Evolutionary conservation across 2,329 filamentous ascomycete species (phyloP).

Genomic region (Colletotrichum sp.): DNA sequence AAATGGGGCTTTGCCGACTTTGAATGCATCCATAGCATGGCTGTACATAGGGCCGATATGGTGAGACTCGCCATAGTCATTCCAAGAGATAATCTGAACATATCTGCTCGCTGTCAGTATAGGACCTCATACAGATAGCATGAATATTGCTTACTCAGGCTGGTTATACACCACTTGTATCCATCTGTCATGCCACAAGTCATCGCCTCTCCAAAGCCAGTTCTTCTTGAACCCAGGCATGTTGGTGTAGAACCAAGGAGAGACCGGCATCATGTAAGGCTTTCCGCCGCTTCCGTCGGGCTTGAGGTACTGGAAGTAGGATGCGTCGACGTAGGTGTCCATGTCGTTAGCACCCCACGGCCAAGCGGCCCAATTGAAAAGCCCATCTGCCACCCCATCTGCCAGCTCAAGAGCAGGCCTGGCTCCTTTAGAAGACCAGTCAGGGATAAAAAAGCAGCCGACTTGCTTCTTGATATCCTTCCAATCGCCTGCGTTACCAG

Average conservation of each 20-base stretch:
- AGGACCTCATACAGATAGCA: neutral
- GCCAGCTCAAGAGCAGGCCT: conserved; percentile 41
- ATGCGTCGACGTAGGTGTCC: conserved; percentile 20
- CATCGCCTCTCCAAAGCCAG: conserved; percentile 58
- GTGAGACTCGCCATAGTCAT: conserved; percentile 52
- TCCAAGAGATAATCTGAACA: conserved; percentile 49
- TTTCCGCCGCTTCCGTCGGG: neutral
- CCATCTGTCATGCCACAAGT: conserved; percentile 65
- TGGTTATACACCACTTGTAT: conserved; percentile 48
- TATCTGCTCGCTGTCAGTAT: conserved; percentile 20
- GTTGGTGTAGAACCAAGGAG: neutral
- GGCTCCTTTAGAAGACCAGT: conserved; percentile 43
- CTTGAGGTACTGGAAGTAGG: conserved; percentile 2
- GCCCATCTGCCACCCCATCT: conserved; percentile 37
- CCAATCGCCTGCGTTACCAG: conserved; percentile 45
- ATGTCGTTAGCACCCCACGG: conserved; percentile 26
- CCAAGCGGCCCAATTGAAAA: conserved; percentile 42
- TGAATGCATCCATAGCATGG: neutral
- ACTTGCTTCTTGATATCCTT: conserved; percentile 39
- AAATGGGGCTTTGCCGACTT: conserved; percentile 39
- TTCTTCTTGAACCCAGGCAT: neutral
- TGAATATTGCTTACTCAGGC: conserved; percentile 33
- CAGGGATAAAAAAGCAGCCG: conserved; percentile 47
- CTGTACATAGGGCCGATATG: neutral
- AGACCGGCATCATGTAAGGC: neutral